Base-by-base conservation (phyloP, 1,284 basidiomycete genomes). In the Sphagnurus paluster region DNA sequence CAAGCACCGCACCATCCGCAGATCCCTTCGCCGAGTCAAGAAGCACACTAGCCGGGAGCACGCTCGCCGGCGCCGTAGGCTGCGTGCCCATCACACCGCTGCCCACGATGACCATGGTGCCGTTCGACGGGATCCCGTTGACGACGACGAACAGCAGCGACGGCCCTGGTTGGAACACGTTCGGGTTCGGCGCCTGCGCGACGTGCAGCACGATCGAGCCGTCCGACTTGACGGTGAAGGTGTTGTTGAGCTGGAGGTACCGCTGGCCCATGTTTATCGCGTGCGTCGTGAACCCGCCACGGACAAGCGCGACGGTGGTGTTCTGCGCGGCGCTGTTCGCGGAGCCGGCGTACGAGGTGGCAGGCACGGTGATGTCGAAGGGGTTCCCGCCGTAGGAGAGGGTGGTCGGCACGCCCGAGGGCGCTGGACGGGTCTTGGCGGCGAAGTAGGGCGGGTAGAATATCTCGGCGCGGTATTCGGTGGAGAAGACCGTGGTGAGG, bases 201-300 rank as follows among this genome's bases (percentile, higher is more conserved):
- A 90, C 87, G 64, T 92, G 90, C 33, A 94, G 75, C 8, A 74
- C 75, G 56, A 84, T 75, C 5, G 85, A 73, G 2, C 90, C 90
- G 60, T 95, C 82, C 25, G 66, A 70, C 60, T 88, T 81, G 53
- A 91, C 89, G 1, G 86, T 90, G 69, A 84, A 97, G 2, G 90
- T 84, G 71, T 80, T 82, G 67, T 91, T 87, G 46, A 93, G 71
- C 62, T 88, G 82, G 48, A 90, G 57, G 52, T 73, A 75, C n/a
- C 90, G 79, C 64, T 92, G 90, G 17, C 90, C 90, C 88, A 93
- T 94, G 74, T 95, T 95, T 82, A 98, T 90, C 20, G 85, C 93
- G 66, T 98, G 95, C 0, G 93, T 98, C 1, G 91, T 92, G 74
- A 94, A 98, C 5, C 95, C 95, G 23, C 85, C 79, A 49, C 96